Evolutionary conservation across 2,329 filamentous ascomycete genomes (phyloP).

Genomic region (Xylaria sp.): DNA sequence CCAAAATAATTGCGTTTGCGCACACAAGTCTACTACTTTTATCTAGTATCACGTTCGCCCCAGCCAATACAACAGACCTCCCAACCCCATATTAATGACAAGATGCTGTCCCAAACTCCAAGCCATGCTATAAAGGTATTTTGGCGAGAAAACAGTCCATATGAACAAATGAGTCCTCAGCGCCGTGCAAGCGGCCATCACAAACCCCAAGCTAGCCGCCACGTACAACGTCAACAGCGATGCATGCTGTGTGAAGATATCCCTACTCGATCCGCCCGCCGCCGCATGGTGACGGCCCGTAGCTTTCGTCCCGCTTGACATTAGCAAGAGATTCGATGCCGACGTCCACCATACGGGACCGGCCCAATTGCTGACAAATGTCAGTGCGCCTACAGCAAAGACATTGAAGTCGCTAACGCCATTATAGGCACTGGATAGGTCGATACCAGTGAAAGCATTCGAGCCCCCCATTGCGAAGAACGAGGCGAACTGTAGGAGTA

Average conservation of each 20-base stretch:
- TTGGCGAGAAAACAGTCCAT: conserved; percentile 98
- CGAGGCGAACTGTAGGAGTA: conserved; percentile 81
- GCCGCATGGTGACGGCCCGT: conserved; percentile 30
- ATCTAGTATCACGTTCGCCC: conserved; percentile 45
- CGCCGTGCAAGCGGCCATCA: conserved; percentile 89
- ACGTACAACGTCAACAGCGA: conserved; percentile 76
- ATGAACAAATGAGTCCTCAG: conserved; percentile 93
- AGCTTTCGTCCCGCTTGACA: conserved; percentile 52
- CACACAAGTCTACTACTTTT: conserved; percentile 1
- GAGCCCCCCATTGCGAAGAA: conserved; percentile 94
- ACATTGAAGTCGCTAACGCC: conserved; percentile 85
- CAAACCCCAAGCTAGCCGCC: conserved; percentile 70
- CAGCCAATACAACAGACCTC: conserved; percentile 67
- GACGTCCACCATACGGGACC: conserved; percentile 88
- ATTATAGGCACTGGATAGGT: conserved; percentile 95
- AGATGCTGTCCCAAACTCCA: conserved; percentile 89
- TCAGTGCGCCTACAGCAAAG: conserved; percentile 80
- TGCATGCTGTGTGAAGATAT: conserved; percentile 63
- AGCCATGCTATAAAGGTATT: conserved; percentile 90
- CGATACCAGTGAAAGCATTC: conserved; percentile 95
- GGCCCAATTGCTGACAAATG: conserved; percentile 91
- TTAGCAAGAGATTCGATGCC: conserved; percentile 68
- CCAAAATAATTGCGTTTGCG: not conserved
- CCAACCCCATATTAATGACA: conserved; percentile 72
- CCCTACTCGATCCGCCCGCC: conserved; percentile 23